These are phyloP conservation scores for Penicillium riverlandense DNA, from an alignment of 495 filamentous ascomycete genomes.

Conservation along the genomic window DNA sequence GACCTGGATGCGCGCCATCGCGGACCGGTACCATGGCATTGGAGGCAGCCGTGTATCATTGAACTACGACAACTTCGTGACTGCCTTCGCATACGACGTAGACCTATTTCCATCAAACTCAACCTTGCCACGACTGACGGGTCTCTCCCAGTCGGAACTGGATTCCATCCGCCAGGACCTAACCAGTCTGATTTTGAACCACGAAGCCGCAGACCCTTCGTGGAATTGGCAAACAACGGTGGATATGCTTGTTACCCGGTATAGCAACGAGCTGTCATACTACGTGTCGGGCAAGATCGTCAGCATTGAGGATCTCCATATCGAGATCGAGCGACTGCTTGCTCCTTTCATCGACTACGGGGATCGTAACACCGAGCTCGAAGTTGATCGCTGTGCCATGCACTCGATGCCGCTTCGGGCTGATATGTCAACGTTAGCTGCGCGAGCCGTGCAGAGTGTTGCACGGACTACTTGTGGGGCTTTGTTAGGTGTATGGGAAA, in stretches of 20 bases:
- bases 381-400: constrained; percentile 39
- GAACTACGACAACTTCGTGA: constrained; percentile 57
- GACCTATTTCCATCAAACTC: constrained; percentile 39
- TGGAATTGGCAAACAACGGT: constrained; percentile 55
- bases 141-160: constrained; percentile 29
- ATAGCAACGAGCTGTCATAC: constrained; percentile 43
- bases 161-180: constrained; percentile 35
- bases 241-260: constrained; percentile 55
- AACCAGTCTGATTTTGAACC: constrained; percentile 23
- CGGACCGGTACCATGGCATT: constrained; percentile 53
- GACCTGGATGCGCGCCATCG: constrained; percentile 32
- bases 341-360: constrained; percentile 45
- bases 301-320: constrained; percentile 24
- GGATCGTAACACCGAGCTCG: constrained; percentile 21
- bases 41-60: constrained; percentile 44
- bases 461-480: constrained; percentile 42
- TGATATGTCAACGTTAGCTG: constrained; percentile 8
- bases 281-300: constrained; percentile 32
- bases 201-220: constrained; percentile 7
- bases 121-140: constrained; percentile 38
- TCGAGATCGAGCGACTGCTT: constrained; percentile 39
- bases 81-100: constrained; percentile 46
- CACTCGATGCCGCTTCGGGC: constrained; percentile 35
- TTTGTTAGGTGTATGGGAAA: constrained; percentile 32
- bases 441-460: constrained; percentile 40